Evolutionary conservation across 1,139 yeast genomes (phyloP).

Genomic region (Hemisphaericaspora subhashii): DNA sequence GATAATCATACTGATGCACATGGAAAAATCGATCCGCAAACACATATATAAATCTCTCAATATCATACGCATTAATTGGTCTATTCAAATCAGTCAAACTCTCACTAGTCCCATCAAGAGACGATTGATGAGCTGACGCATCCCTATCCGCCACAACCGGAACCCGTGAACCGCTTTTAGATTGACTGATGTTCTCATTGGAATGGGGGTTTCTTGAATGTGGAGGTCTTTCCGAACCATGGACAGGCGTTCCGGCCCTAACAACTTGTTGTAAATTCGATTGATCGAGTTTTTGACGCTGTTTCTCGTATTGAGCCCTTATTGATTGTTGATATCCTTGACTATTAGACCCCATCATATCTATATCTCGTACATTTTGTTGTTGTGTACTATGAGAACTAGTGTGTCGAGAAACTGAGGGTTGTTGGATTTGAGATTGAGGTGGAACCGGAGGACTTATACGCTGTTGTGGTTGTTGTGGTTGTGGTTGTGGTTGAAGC

Average conservation of each 20-base stretch:
- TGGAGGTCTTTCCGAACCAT: constrained; percentile 10
- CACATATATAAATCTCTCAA: constrained; percentile 48
- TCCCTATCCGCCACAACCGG: background rate
- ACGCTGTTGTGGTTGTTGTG: constrained; percentile 4
- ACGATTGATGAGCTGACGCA: background rate
- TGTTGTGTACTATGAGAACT: constrained; percentile 6
- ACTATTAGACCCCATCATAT: constrained; percentile 1
- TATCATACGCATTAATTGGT: constrained; percentile 39
- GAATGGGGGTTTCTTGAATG: background rate
- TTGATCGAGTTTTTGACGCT: constrained; percentile 7
- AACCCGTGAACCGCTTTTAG: background rate
- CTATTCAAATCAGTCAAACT: constrained; percentile 13
- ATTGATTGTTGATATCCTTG: constrained; percentile 5
- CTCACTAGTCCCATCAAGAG: background rate
- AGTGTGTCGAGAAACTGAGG: background rate
- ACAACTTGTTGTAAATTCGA: background rate
- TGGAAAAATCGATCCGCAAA: constrained; percentile 51
- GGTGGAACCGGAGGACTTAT: background rate
- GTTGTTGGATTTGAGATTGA: background rate
- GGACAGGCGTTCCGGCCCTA: background rate
- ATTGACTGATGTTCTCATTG: background rate
- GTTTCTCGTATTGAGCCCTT: constrained; percentile 11
- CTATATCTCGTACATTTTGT: constrained; percentile 2
- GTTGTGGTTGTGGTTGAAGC: constrained; percentile 2
- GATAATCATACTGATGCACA: constrained; percentile 45